phyloP scores from a whole-genome alignment of 345 rosid genomes.

The Dimocarpus longan region DNA sequence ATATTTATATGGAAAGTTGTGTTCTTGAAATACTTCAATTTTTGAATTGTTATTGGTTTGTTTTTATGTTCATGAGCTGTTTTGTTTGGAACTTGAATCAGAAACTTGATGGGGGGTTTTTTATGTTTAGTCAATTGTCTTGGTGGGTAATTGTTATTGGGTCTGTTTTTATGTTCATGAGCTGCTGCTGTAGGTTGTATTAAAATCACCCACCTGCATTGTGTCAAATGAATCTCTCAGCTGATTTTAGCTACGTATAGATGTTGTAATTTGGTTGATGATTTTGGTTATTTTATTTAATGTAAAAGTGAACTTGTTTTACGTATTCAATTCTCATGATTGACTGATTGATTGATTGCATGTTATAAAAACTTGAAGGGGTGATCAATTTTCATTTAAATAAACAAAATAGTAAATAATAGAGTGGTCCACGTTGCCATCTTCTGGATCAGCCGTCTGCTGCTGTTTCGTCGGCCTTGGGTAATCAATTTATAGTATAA shows the following conservation, averaged over 20 bases:
- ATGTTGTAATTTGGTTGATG: no score
- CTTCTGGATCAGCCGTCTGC: no score
- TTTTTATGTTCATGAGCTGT: background rate
- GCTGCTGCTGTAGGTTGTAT: slow-evolving; percentile 82
- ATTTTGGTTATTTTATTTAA: no score
- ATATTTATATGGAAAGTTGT: background rate
- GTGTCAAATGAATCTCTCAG: background rate
- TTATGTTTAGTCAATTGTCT: background rate
- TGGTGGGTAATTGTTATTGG: slow-evolving; percentile 33
- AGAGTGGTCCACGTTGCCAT: no score
- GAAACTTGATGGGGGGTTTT: background rate
- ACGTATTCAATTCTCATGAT: no score
- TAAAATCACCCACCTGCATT: background rate
- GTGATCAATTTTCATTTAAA: no score
- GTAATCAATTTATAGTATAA: no score
- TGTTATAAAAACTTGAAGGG: no score
- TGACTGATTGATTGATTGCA: no score
- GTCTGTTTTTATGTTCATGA: slow-evolving; percentile 56
- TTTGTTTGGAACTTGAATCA: background rate
- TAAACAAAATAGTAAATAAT: no score
- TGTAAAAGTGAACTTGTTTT: no score
- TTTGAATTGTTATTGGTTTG: background rate
- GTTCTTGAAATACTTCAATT: background rate
- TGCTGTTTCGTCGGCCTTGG: no score
- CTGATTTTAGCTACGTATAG: background rate